A percentile compares a stretch with the other conserved stretches of the same genome.
Evolutionary conservation across 768 basidiomycete species (phyloP).

Genomic region (Kwoniella bestiolae): DNA sequence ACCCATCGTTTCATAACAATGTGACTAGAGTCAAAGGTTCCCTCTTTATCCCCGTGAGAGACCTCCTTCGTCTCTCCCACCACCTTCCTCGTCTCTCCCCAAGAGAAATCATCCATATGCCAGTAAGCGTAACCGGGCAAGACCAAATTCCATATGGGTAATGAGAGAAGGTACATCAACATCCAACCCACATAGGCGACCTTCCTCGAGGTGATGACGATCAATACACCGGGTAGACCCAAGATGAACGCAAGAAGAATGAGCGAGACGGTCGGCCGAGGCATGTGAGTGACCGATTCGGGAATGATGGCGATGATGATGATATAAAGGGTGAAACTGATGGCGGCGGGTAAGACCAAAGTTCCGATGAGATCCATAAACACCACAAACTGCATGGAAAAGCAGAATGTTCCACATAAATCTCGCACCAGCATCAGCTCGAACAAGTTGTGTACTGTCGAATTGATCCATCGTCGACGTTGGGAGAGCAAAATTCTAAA

Average conservation of each 20-base stretch:
- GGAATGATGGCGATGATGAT: slow-evolving; percentile 87
- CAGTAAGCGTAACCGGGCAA: slow-evolving; percentile 96
- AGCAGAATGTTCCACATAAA: slow-evolving; percentile 99
- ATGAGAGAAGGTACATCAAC: slow-evolving; percentile 85
- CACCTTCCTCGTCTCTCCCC: slow-evolving; percentile 83
- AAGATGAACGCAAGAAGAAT: slow-evolving; percentile 91
- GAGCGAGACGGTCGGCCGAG: slow-evolving; percentile 79
- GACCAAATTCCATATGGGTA: slow-evolving; percentile 97
- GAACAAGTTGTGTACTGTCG: slow-evolving; percentile 95
- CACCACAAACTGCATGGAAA: slow-evolving; percentile 99
- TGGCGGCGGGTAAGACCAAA: slow-evolving; percentile 93
- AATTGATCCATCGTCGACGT: slow-evolving; percentile 99
- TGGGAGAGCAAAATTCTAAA: slow-evolving; percentile 92
- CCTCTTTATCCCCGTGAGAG: slow-evolving; percentile 88
- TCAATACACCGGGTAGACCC: slow-evolving; percentile 91
- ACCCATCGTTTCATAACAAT: slow-evolving; percentile 99
- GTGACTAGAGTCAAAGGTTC: slow-evolving; percentile 92
- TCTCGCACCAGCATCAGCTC: slow-evolving; percentile 93
- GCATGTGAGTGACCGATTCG: slow-evolving; percentile 60
- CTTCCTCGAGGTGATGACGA: slow-evolving; percentile 94
- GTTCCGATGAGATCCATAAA: slow-evolving; percentile 98
- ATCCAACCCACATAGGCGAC: slow-evolving; percentile 96
- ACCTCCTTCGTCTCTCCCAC: slow-evolving; percentile 71
- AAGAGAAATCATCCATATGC: slow-evolving; percentile 90
- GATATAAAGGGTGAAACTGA: slow-evolving; percentile 93